These are phyloP conservation scores for Tylopilus intermedius DNA, from an alignment of 768 basidiomycete genomes.

Conservation along the genomic window DNA sequence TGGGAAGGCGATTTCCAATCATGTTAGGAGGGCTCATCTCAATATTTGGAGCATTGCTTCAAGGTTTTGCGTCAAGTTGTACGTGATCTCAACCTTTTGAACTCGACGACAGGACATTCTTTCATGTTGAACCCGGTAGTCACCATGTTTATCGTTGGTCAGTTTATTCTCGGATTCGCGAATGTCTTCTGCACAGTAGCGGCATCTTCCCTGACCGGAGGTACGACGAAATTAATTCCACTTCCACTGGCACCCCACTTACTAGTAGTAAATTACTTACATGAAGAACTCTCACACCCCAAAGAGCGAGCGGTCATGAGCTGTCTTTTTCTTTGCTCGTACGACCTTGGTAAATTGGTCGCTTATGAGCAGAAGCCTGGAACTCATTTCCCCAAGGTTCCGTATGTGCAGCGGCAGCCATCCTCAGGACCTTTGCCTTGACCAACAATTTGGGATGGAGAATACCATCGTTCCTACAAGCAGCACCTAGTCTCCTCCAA, in stretches of 20 bases:
- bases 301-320: conserved; percentile 18
- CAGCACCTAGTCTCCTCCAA: conserved; percentile 50
- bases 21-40: neutral
- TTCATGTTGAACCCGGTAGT: neutral
- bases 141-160: neutral
- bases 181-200: neutral
- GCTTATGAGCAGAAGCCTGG: neutral
- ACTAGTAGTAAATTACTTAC: neutral
- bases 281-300: conserved; percentile 20
- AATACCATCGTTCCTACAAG: conserved; percentile 58
- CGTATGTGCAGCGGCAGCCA: conserved; percentile 43
- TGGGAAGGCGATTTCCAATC: conserved; percentile 3
- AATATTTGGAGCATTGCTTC: neutral
- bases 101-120: too few species aligned
- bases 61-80: conserved; percentile 2
- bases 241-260: neutral
- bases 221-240: neutral
- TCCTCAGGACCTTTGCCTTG: conserved; percentile 62
- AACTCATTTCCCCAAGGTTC: conserved; percentile 10
- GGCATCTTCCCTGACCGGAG: conserved; percentile 21
- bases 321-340: conserved; percentile 9
- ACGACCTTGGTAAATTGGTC: conserved; percentile 8
- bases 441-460: conserved; percentile 60
- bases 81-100: neutral
- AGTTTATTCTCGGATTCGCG: conserved; percentile 1